Evolutionary conservation across 2,329 filamentous ascomycete genomes (phyloP).

Genomic region (Paecilomyces dactylethromorphus): DNA sequence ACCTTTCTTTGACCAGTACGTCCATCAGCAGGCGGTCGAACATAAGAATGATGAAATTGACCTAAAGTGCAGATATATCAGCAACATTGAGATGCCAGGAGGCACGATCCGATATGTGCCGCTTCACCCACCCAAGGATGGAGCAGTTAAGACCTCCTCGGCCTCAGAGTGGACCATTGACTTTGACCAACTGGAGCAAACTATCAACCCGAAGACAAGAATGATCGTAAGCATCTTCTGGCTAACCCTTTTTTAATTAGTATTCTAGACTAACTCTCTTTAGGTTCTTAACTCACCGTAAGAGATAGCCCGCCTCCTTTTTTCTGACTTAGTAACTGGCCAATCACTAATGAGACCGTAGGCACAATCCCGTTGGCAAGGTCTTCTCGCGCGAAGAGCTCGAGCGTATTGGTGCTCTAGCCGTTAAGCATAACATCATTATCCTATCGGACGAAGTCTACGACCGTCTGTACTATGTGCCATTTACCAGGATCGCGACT

Average conservation of each 20-base stretch:
- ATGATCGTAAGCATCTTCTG: slow-evolving; percentile 73
- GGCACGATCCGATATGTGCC: slow-evolving; percentile 93
- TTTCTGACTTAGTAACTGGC: background rate
- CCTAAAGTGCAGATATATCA: slow-evolving; percentile 62
- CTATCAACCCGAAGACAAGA: slow-evolving; percentile 80
- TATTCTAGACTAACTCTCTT: slow-evolving; percentile 7
- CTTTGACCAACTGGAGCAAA: slow-evolving; percentile 71
- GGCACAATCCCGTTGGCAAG: slow-evolving; percentile 93
- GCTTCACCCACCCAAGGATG: slow-evolving; percentile 79
- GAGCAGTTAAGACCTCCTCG: slow-evolving; percentile 70
- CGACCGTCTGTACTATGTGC: slow-evolving; percentile 89
- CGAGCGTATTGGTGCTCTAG: slow-evolving; percentile 75
- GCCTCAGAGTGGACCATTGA: slow-evolving; percentile 85
- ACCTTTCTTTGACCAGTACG: slow-evolving; percentile 93
- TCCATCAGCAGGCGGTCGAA: slow-evolving; percentile 37
- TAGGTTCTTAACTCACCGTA: slow-evolving; percentile 47
- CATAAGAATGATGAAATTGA: background rate
- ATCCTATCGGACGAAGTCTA: slow-evolving; percentile 93
- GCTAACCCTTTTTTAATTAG: slow-evolving; percentile 18
- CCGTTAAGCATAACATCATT: slow-evolving; percentile 87
- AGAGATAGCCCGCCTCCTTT: slow-evolving; percentile 10
- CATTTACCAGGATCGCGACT: slow-evolving; percentile 87
- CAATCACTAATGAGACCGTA: slow-evolving; percentile 8
- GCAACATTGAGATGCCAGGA: slow-evolving; percentile 97
- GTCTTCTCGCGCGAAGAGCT: slow-evolving; percentile 83